These are phyloP conservation scores for Henckelia pumila DNA, from an alignment of 257 asterid species.

Conservation along the genomic window DNA sequence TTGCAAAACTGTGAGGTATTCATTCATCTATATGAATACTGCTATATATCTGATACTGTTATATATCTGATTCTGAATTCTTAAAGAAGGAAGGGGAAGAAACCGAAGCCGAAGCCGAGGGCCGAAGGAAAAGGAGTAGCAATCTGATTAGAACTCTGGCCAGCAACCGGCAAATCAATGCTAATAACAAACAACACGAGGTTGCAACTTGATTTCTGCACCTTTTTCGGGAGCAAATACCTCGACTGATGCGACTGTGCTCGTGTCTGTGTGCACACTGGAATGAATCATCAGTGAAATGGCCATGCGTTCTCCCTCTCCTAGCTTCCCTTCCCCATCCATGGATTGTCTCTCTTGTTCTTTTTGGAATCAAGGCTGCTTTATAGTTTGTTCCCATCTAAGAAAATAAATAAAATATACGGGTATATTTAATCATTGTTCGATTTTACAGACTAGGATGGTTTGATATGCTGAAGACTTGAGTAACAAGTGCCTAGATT, in stretches of 20 bases:
- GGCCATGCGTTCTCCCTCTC: conserved; percentile 61
- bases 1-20: conserved; percentile 13
- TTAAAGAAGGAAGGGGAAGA: conserved; percentile 43
- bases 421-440: not conserved
- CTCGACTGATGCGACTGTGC: conserved; percentile 79
- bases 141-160: conserved; percentile 49
- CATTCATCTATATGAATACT: conserved; percentile 20
- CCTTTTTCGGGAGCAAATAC: conserved; percentile 35
- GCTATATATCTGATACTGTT: conserved; percentile 15
- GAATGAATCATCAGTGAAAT: conserved; percentile 60
- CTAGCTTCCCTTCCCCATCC: conserved; percentile 95
- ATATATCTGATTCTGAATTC: conserved; percentile 37
- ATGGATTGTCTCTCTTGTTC: conserved; percentile 82
- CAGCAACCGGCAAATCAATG: conserved; percentile 34
- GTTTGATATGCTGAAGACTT: conserved; percentile 39
- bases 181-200: conserved; percentile 11
- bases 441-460: not conserved
- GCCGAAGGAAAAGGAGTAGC: conserved; percentile 75
- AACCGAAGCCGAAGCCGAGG: conserved; percentile 57
- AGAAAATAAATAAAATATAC: conserved; percentile 18
- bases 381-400: conserved; percentile 97
- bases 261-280: conserved; percentile 71
- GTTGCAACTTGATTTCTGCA: conserved; percentile 61
- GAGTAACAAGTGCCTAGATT: conserved; percentile 83
- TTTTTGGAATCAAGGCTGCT: conserved; percentile 78